phyloP scores from a whole-genome alignment of 2,329 filamentous ascomycete genomes.

The Sporothrix phasma region DNA sequence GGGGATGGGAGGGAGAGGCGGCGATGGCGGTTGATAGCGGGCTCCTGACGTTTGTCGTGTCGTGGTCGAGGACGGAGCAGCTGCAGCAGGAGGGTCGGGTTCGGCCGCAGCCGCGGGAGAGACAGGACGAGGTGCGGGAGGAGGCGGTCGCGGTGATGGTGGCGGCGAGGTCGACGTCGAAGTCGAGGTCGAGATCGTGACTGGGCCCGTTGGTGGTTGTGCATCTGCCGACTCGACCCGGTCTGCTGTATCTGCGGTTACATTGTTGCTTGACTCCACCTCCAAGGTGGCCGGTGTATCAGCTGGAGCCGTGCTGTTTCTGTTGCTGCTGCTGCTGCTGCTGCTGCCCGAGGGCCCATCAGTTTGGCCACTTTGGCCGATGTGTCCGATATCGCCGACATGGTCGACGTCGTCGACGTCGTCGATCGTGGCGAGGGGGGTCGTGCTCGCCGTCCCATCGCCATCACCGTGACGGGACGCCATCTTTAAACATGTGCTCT shows the following conservation, averaged over 20 bases:
- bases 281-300: neutral
- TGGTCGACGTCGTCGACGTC: too few relatives aligned
- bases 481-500: slow-evolving; percentile 12
- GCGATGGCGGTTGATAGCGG: neutral
- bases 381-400: too few relatives aligned
- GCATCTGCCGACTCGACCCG: too few relatives aligned
- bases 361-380: too few relatives aligned
- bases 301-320: neutral
- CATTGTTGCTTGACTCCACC: neutral
- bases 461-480: slow-evolving; percentile 12
- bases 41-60: neutral
- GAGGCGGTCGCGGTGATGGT: too few relatives aligned
- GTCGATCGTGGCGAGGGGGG: neutral
- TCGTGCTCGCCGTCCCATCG: slow-evolving; percentile 2
- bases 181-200: too few relatives aligned
- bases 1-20: neutral
- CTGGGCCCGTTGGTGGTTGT: too few relatives aligned
- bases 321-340: neutral
- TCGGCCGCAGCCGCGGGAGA: too few relatives aligned
- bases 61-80: neutral
- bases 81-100: neutral
- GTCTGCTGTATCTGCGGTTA: neutral
- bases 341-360: neutral
- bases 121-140: too few relatives aligned
- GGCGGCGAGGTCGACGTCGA: neutral